Percentiles rank a stretch among this genome's conserved stretches.
These are phyloP conservation scores for Yarrowia osloensis DNA, from an alignment of 805 yeast genomes.

Conservation along the genomic window DNA sequence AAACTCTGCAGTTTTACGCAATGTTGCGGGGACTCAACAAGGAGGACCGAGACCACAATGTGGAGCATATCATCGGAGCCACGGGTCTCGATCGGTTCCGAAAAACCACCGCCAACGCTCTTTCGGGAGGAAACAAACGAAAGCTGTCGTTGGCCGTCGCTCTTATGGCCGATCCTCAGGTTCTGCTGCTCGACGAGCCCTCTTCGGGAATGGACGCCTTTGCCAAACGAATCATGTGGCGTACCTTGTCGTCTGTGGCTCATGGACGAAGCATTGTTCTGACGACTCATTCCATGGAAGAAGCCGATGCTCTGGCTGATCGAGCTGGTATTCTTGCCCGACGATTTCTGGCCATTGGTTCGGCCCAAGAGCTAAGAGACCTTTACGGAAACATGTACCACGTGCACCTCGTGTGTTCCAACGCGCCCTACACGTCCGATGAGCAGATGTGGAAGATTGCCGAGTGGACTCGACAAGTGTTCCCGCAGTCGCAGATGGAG, in stretches of 20 bases:
- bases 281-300: conserved; percentile 47
- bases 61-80: conserved; percentile 41
- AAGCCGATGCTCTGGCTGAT: conserved; percentile 44
- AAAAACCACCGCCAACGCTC: conserved; percentile 40
- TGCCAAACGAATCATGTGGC: conserved; percentile 46
- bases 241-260: conserved; percentile 41
- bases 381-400: conserved; percentile 41
- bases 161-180: conserved; percentile 44
- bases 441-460: conserved; percentile 39
- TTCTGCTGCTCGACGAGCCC: conserved; percentile 45
- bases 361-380: conserved; percentile 38
- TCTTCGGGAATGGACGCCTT: conserved; percentile 47
- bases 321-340: conserved; percentile 44
- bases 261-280: conserved; percentile 42
- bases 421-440: conserved; percentile 39
- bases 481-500: conserved; percentile 39
- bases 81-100: conserved; percentile 43
- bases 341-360: conserved; percentile 42
- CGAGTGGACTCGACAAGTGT: conserved; percentile 35
- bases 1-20: conserved; percentile 42
- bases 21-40: conserved; percentile 40
- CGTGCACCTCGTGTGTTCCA: conserved; percentile 40
- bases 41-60: conserved; percentile 36
- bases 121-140: conserved; percentile 45
- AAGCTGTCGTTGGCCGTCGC: conserved; percentile 44